phyloP scores from a whole-genome alignment of 2,329 filamentous ascomycete species.

The Alternaria sp. region DNA sequence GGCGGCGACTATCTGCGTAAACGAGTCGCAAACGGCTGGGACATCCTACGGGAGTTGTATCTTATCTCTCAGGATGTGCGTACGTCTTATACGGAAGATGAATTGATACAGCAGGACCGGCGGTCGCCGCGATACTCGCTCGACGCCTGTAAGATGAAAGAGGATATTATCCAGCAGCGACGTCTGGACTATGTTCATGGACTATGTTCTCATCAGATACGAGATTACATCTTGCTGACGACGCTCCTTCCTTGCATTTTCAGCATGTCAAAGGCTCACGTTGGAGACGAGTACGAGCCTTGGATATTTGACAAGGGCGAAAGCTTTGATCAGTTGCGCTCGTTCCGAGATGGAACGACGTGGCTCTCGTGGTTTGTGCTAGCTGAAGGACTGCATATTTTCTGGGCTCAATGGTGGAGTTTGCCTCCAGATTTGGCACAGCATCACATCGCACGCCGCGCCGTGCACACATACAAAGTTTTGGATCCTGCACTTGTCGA shows the following conservation, averaged over 20 bases:
- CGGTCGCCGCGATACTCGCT: conserved; percentile 28
- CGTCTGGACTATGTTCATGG: conserved; percentile 33
- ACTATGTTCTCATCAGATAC: conserved; percentile 27
- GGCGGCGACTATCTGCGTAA: conserved; percentile 37
- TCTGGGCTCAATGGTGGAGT: conserved; percentile 45
- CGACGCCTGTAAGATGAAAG: conserved; percentile 25
- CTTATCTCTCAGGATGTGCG: conserved; percentile 37
- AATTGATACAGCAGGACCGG: conserved; percentile 2
- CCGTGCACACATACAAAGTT: conserved; percentile 25
- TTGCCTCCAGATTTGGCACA: conserved; percentile 16
- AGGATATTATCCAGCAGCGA: conserved; percentile 29
- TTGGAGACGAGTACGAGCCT: conserved; percentile 33
- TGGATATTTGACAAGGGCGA: conserved; percentile 42
- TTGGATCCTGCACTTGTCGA: conserved; percentile 12
- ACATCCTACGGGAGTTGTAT: conserved; percentile 34
- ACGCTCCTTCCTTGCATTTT: conserved; percentile 40
- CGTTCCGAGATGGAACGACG: conserved; percentile 36
- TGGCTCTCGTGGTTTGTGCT: conserved; percentile 48
- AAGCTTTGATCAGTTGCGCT: conserved; percentile 36
- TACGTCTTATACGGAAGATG: conserved; percentile 13
- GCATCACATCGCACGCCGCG: conserved; percentile 41
- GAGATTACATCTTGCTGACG: conserved; percentile 44
- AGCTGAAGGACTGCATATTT: conserved; percentile 40
- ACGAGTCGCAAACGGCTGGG: conserved; percentile 41
- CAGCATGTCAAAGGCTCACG: conserved; percentile 34